phyloP scores from a whole-genome alignment of 305 asterid species.

The Plantago lanceolata region DNA sequence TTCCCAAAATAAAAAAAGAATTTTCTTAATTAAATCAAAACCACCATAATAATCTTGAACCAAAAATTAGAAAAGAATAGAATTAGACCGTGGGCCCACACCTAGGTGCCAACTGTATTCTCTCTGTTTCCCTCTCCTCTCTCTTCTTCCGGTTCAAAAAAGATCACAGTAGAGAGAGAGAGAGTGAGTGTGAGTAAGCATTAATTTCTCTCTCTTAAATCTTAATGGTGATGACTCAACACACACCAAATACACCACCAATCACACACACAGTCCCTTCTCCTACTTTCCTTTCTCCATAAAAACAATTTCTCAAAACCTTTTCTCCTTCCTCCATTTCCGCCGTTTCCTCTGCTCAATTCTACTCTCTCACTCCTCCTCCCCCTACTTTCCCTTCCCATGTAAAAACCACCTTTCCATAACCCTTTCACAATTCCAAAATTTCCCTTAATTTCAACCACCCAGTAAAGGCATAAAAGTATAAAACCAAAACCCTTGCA shows the following conservation, averaged over 20 bases:
- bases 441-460: background rate
- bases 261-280: background rate
- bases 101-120: constrained; percentile 10
- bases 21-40: no score
- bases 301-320: background rate
- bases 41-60: no score
- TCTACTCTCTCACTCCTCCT: background rate
- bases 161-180: background rate
- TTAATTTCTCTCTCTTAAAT: background rate
- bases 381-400: background rate
- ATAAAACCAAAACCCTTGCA: background rate
- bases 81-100: background rate
- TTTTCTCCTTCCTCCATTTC: constrained; percentile 7
- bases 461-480: background rate
- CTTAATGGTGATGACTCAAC: background rate
- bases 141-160: background rate
- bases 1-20: no score
- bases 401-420: background rate
- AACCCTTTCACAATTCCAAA: background rate
- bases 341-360: constrained; percentile 20
- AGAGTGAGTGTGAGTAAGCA: no score
- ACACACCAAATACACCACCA: background rate
- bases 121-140: background rate
- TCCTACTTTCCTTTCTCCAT: no score
- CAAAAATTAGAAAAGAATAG: no score